Evolutionary conservation across 2,329 filamentous ascomycete species (phyloP).

Genomic region (Pseudogymnoascus sp.): DNA sequence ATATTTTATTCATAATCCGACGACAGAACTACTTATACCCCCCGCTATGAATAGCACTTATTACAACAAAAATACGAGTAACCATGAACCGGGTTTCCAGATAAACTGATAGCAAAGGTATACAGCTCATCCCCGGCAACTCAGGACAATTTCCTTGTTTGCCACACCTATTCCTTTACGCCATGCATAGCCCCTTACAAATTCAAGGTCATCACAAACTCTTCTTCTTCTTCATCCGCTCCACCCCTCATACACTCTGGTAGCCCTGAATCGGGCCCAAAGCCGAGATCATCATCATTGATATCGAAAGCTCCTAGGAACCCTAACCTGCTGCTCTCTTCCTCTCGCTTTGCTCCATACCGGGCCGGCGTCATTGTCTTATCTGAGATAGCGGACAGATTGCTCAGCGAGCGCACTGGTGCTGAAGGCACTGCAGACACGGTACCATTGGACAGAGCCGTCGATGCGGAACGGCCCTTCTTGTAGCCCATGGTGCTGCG

Average conservation of each 20-base stretch:
- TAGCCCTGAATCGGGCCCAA: conserved; percentile 22
- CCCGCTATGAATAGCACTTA: conserved; percentile 1
- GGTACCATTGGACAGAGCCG: conserved; percentile 25
- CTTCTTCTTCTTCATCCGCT: conserved; percentile 39
- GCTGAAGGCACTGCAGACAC: background rate
- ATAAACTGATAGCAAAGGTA: background rate
- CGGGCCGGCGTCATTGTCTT: conserved; percentile 33
- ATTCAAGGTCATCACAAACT: conserved; percentile 45
- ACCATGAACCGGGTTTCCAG: background rate
- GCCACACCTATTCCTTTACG: background rate
- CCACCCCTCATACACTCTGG: conserved; percentile 26
- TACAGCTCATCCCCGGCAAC: conserved; percentile 1
- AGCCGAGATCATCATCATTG: conserved; percentile 35
- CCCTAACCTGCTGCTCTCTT: conserved; percentile 36
- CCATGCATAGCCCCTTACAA: conserved; percentile 4
- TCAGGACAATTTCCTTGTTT: background rate
- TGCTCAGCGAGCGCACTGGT: background rate
- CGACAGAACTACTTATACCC: background rate
- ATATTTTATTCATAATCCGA: conserved; percentile 2
- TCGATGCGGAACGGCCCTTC: conserved; percentile 55
- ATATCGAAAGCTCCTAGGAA: conserved; percentile 51
- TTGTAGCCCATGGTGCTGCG: conserved; percentile 79
- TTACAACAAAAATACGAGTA: conserved; percentile 8
- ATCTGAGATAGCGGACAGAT: conserved; percentile 19
- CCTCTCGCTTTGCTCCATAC: conserved; percentile 28